phyloP scores from a whole-genome alignment of 148 eudicot species.

The Vaccinium darrowii region DNA sequence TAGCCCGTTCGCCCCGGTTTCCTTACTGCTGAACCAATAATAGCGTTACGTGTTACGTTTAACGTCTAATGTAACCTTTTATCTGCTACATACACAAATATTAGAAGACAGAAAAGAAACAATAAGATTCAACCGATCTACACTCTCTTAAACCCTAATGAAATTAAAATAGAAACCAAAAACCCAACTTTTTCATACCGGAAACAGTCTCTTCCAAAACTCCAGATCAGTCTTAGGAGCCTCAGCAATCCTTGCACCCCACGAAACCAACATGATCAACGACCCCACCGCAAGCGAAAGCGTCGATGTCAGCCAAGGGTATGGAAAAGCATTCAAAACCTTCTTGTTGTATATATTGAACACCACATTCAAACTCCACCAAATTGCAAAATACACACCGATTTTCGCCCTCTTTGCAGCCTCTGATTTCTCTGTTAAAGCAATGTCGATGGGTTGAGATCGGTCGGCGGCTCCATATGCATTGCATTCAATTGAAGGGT shows the following conservation, averaged over 20 bases:
- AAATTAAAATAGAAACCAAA: background rate
- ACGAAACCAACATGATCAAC: conserved; percentile 58
- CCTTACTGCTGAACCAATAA: too few species aligned
- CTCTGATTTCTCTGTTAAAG: conserved; percentile 31
- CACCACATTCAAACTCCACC: conserved; percentile 77
- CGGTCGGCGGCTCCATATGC: conserved; percentile 58
- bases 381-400: conserved; percentile 57
- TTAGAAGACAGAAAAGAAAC: too few species aligned
- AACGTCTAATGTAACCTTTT: too few species aligned
- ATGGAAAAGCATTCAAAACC: conserved; percentile 75
- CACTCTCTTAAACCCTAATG: too few species aligned
- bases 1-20: too few species aligned
- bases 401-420: conserved; percentile 49
- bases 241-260: conserved; percentile 60
- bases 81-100: too few species aligned
- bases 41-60: too few species aligned
- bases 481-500: conserved; percentile 29
- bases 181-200: conserved; percentile 37
- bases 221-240: conserved; percentile 53
- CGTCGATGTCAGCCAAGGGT: conserved; percentile 69
- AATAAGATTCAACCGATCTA: too few species aligned
- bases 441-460: conserved; percentile 39
- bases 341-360: conserved; percentile 72
- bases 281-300: conserved; percentile 76
- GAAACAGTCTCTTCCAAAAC: conserved; percentile 58